These are phyloP conservation scores for Xerocomus nothofagi DNA, from an alignment of 1,284 basidiomycete genomes.

Conservation along the genomic window DNA sequence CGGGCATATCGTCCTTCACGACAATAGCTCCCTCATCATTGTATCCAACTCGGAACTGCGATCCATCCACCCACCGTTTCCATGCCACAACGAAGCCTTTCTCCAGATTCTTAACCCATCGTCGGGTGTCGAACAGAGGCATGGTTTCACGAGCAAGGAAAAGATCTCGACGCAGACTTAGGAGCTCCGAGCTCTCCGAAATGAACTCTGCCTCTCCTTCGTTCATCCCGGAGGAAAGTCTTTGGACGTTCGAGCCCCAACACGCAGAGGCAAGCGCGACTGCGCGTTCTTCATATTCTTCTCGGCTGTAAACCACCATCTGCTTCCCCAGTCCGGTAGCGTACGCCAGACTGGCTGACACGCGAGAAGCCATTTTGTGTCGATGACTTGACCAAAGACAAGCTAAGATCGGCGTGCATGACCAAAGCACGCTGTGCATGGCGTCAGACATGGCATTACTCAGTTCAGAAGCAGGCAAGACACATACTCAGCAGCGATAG, in stretches of 20 bases:
- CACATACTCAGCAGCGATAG: constrained; percentile 57
- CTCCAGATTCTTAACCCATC: constrained; percentile 58
- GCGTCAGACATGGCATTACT: constrained; percentile 8
- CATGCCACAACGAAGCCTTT: constrained; percentile 52
- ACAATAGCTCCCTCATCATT: constrained; percentile 42
- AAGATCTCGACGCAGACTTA: constrained; percentile 45
- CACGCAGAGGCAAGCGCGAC: constrained; percentile 46
- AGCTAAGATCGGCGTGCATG: constrained; percentile 60
- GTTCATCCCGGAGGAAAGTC: background rate
- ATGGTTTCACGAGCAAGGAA: constrained; percentile 49
- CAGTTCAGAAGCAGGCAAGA: background rate
- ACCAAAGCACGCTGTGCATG: constrained; percentile 51
- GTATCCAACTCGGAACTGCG: constrained; percentile 37
- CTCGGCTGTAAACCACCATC: constrained; percentile 51
- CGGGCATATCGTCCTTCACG: constrained; percentile 37
- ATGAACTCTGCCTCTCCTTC: background rate
- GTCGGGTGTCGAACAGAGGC: constrained; percentile 55
- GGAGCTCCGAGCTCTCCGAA: constrained; percentile 38
- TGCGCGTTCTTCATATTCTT: constrained; percentile 57
- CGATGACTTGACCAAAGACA: constrained; percentile 56
- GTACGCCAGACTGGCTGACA: constrained; percentile 55
- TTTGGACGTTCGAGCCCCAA: constrained; percentile 19
- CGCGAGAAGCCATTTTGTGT: constrained; percentile 63
- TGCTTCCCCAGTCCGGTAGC: constrained; percentile 56
- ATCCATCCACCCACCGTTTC: constrained; percentile 55